Base-by-base conservation (phyloP, 345 rosid species). In the Eucalyptus tenuipes region DNA sequence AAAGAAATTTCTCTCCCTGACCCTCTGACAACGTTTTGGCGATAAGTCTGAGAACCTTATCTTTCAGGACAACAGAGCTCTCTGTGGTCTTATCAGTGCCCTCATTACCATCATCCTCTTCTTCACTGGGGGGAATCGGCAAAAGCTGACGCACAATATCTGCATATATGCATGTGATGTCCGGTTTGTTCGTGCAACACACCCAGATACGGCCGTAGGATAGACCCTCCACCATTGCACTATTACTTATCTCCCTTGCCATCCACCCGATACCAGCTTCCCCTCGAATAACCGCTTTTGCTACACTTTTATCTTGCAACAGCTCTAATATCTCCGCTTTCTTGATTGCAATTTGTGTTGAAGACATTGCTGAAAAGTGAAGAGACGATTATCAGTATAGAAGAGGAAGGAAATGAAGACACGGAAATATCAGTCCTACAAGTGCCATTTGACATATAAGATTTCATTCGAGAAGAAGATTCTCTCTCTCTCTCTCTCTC, bases 181-280 rank as follows among this genome's bases (percentile, higher is more conserved):
- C 88, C 13, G 81, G 87, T 15, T 59, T 52, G 53, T 59, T 88
- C 66, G 89, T 91, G 40, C 93, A 90, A 91, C 89, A 92, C 55
- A 92, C 52, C 91, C 93, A 94, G 27, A 95, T 75, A 45, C 87
- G 87, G 80, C 45, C 89, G 31, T 80, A 89, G 79, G 91, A 94
- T 1, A 2, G 5, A 13, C 52, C 40, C 0, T 7, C 6, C 1
- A 5, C 2, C 33, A 44, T 16, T 17, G 86, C 94, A 40, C 4
- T 1, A 7, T 94, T 27, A 33, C 42, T 80, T 52, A 91, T 85
- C 53, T 37, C 44, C 82, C 87, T 89, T n/a, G 95, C 94, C 86
- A 92, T 52, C 94, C 95, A 90, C 86, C 95, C 96, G 1, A 88
- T 89, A 82, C 96, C 95, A 81, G 91, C 85, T 24, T 87, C 37